Conservation (phyloP, 257 asterid species). For the Solanum bukasovii region DNA sequence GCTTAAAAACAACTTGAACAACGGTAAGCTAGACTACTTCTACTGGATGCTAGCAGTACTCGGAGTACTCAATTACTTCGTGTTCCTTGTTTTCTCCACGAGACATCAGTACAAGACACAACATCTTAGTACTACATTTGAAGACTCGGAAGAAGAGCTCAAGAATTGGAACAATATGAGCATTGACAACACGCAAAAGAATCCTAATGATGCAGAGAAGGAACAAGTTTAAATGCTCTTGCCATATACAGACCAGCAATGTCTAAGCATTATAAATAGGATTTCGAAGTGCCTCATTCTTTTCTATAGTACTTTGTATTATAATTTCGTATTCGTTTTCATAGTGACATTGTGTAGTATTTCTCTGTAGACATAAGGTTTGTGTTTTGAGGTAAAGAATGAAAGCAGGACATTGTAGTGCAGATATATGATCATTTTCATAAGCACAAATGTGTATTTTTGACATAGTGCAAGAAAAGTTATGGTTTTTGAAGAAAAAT, state of each 20-base stretch:
- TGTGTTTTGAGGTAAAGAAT: background rate
- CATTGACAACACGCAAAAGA: background rate
- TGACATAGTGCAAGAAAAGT: background rate
- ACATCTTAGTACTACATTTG: slow-evolving; percentile 15
- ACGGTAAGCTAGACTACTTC: slow-evolving; percentile 44
- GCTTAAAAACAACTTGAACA: slow-evolving; percentile 50
- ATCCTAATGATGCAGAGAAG: background rate
- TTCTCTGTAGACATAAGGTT: background rate
- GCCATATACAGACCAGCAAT: background rate
- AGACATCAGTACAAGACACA: slow-evolving; percentile 67
- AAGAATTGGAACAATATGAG: slow-evolving; percentile 12
- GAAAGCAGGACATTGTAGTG: background rate
- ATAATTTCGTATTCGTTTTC: background rate
- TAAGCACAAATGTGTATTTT: background rate
- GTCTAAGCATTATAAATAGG: background rate
- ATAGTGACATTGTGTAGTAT: background rate
- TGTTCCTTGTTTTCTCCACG: slow-evolving; percentile 40
- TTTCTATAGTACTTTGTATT: background rate
- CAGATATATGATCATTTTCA: background rate
- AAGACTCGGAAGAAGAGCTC: slow-evolving; percentile 20
- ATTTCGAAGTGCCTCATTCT: background rate
- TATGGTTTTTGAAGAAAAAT: background rate
- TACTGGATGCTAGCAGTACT: slow-evolving; percentile 72
- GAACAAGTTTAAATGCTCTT: background rate
- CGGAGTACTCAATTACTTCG: slow-evolving; percentile 39